Evolutionary conservation across 805 yeast species (phyloP).

Genomic region (Saccharomycopsis sp.): DNA sequence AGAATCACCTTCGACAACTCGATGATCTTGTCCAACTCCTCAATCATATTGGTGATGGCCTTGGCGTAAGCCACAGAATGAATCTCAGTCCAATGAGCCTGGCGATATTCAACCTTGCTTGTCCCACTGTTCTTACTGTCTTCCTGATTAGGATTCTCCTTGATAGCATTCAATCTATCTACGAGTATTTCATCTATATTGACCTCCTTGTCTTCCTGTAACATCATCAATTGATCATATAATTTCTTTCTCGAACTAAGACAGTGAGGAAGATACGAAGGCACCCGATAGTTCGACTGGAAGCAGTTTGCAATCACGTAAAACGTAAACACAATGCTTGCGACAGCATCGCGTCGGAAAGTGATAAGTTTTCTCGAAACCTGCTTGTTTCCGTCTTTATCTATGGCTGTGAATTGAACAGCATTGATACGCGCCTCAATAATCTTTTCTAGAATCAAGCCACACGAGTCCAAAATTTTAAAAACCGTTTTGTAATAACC

Average conservation of each 20-base stretch:
- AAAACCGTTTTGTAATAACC: constrained; percentile 24
- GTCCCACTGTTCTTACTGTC: constrained; percentile 1
- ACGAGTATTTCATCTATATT: not conserved
- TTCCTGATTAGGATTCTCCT: constrained; percentile 1
- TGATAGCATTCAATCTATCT: constrained; percentile 1
- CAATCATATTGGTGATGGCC: constrained; percentile 41
- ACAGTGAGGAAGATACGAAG: constrained; percentile 40
- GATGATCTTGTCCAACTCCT: constrained; percentile 34
- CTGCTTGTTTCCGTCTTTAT: constrained; percentile 33
- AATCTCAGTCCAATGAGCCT: constrained; percentile 39
- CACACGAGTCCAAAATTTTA: constrained; percentile 33
- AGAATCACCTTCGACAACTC: constrained; percentile 35
- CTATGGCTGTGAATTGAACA: constrained; percentile 40
- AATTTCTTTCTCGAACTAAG: constrained; percentile 37
- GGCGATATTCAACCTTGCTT: constrained; percentile 22
- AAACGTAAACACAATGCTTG: constrained; percentile 39
- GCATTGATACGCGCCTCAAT: constrained; percentile 47
- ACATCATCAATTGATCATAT: constrained; percentile 33
- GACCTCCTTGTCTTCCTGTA: constrained; percentile 24
- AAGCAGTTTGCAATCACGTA: constrained; percentile 39
- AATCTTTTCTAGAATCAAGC: constrained; percentile 34
- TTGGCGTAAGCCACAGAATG: constrained; percentile 45
- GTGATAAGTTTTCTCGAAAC: constrained; percentile 36
- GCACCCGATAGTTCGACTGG: constrained; percentile 32
- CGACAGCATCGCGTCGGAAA: constrained; percentile 41